Evolutionary conservation across 768 basidiomycete genomes (phyloP).

Genomic region (Russula emetica): DNA sequence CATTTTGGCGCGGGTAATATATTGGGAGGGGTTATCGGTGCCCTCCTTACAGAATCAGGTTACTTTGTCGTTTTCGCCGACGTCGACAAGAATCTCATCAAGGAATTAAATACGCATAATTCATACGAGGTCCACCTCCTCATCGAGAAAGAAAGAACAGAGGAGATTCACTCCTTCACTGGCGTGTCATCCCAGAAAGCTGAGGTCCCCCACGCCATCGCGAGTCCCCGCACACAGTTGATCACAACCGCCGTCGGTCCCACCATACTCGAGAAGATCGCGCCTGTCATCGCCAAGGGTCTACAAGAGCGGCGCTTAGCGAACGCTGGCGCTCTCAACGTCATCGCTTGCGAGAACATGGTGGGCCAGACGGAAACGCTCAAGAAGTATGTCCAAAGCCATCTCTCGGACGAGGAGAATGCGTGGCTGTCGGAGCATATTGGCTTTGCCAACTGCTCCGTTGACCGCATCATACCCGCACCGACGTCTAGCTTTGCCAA

Average conservation of each 20-base stretch:
- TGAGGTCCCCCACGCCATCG: constrained; percentile 28
- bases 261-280: constrained; percentile 36
- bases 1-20: constrained; percentile 42
- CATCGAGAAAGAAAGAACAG: constrained; percentile 28
- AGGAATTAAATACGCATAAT: constrained; percentile 34
- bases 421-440: constrained; percentile 33
- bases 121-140: constrained; percentile 37
- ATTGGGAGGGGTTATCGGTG: constrained; percentile 41
- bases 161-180: constrained; percentile 28
- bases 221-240: constrained; percentile 30
- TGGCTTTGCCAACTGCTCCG: constrained; percentile 42
- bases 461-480: constrained; percentile 39
- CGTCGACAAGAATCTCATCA: constrained; percentile 35
- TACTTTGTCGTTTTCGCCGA: constrained; percentile 40
- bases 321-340: constrained; percentile 32
- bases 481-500: constrained; percentile 16
- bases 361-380: constrained; percentile 37
- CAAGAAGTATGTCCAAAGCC: constrained; percentile 32
- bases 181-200: constrained; percentile 27
- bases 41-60: constrained; percentile 37
- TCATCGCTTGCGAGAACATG: constrained; percentile 43
- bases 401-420: constrained; percentile 34
- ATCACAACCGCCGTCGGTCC: constrained; percentile 41
- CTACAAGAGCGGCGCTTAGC: constrained; percentile 32
- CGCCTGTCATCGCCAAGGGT: constrained; percentile 36